Evolutionary conservation across 768 basidiomycete genomes (phyloP).

Genomic region (Imleria badia): DNA sequence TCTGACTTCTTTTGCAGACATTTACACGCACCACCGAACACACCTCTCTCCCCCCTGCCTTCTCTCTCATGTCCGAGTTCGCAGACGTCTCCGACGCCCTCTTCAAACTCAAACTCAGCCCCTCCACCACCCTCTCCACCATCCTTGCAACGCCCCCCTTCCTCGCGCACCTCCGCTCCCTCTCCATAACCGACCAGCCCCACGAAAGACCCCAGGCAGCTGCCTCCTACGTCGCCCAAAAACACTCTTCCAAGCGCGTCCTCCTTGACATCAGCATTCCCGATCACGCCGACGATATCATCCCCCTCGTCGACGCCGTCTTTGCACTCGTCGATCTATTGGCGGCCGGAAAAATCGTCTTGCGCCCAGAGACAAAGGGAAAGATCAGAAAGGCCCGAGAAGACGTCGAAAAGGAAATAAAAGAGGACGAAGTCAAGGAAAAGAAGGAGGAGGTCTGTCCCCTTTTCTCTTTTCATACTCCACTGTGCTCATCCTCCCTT

Average conservation of each 20-base stretch:
- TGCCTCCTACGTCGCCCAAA: conserved; percentile 42
- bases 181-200: conserved; percentile 89
- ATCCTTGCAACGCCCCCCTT: conserved; percentile 65
- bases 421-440: conserved; percentile 63
- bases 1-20: conserved; percentile 48
- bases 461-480: background rate
- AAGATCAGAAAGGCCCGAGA: conserved; percentile 78
- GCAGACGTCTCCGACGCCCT: conserved; percentile 82
- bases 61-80: conserved; percentile 85
- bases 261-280: conserved; percentile 63
- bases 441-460: conserved; percentile 64
- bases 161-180: conserved; percentile 77
- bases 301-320: conserved; percentile 59
- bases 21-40: conserved; percentile 80
- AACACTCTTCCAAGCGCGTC: conserved; percentile 63
- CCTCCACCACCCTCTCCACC: conserved; percentile 50
- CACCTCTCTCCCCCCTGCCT: conserved; percentile 52
- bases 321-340: conserved; percentile 77
- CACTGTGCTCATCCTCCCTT: background rate
- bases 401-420: conserved; percentile 66
- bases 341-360: conserved; percentile 41
- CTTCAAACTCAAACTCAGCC: conserved; percentile 47
- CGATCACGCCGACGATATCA: conserved; percentile 45
- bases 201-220: conserved; percentile 60
- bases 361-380: conserved; percentile 79